A percentile compares a stretch with the other conserved stretches of the same genome.
These are phyloP conservation scores for Lunasporangiospora selenospora DNA, from an alignment of 192 early-diverging fungal species.

Conservation along the genomic window DNA sequence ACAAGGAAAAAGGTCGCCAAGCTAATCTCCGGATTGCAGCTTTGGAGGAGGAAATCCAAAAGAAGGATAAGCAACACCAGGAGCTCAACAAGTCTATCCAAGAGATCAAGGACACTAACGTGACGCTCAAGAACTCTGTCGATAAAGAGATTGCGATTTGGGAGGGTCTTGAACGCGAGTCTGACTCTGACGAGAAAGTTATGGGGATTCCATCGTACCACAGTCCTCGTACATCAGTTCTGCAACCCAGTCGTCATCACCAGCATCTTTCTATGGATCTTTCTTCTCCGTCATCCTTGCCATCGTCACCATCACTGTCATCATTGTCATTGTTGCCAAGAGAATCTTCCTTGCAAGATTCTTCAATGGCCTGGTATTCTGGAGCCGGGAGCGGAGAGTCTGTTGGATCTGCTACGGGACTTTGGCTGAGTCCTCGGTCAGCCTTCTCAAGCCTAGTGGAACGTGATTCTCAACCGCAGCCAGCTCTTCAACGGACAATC, in stretches of 20 bases:
- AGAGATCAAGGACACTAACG: slow-evolving; percentile 12
- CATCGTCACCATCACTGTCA: neutral
- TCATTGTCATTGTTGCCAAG: too few relatives aligned
- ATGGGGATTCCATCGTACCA: neutral
- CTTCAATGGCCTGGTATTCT: too few relatives aligned
- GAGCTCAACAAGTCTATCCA: slow-evolving; percentile 13
- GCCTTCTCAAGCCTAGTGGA: too few relatives aligned
- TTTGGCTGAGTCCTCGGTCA: too few relatives aligned
- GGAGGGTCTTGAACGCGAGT: slow-evolving; percentile 38
- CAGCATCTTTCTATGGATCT: neutral
- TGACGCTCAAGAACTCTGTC: slow-evolving; percentile 10
- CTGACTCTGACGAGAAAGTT: neutral
- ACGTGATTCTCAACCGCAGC: too few relatives aligned
- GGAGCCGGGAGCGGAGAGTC: too few relatives aligned
- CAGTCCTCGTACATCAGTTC: neutral
- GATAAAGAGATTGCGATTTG: slow-evolving; percentile 32
- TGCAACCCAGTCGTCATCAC: neutral
- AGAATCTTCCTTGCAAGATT: too few relatives aligned
- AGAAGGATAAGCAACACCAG: neutral
- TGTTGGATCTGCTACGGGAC: too few relatives aligned
- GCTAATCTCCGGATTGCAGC: slow-evolving; percentile 7
- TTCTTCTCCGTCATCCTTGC: neutral
- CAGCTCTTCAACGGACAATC: too few relatives aligned
- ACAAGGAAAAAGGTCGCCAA: slow-evolving; percentile 36
- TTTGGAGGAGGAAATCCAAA: slow-evolving; percentile 26